phyloP scores from a whole-genome alignment of 441 rosid species.

The Erodium texanum region DNA sequence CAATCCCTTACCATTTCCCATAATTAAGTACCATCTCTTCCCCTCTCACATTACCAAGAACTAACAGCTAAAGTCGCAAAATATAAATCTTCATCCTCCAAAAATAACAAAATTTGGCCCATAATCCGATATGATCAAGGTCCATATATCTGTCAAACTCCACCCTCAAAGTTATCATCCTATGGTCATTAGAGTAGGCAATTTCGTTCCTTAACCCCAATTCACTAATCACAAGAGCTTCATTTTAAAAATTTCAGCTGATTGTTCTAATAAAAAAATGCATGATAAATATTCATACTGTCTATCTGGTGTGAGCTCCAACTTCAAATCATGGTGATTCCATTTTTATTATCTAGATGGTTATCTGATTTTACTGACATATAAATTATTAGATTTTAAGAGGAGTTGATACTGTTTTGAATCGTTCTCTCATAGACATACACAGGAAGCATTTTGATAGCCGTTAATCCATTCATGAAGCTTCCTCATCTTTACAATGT shows the following conservation, averaged over 20 bases:
- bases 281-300: neutral
- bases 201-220: neutral
- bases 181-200: neutral
- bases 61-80: neutral
- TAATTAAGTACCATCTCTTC: neutral
- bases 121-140: neutral
- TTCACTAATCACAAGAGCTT: neutral
- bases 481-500: constrained; percentile 54
- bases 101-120: neutral
- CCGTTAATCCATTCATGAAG: constrained; percentile 61
- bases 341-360: neutral
- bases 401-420: constrained; percentile 20
- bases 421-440: constrained; percentile 46
- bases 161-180: neutral
- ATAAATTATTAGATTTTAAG: neutral
- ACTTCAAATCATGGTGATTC: neutral
- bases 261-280: neutral
- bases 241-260: neutral
- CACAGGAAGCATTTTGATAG: constrained; percentile 69
- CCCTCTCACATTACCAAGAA: neutral
- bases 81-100: neutral
- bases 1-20: neutral
- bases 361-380: neutral
- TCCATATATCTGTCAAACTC: neutral
- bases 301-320: neutral